Evolutionary conservation across 768 basidiomycete species (phyloP).

Genomic region (Lactarius trivialis): DNA sequence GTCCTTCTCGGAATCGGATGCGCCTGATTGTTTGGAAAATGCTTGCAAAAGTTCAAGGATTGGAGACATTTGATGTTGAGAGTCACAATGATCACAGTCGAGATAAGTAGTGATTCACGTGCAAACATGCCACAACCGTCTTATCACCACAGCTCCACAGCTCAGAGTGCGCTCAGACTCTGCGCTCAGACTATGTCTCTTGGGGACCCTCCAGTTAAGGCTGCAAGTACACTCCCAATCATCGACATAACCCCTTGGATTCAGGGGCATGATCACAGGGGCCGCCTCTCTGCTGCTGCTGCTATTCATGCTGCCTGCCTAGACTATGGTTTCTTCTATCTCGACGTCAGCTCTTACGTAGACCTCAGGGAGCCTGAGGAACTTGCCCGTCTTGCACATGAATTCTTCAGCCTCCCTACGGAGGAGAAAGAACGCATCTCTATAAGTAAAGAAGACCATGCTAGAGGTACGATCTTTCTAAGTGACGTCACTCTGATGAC

Average conservation of each 20-base stretch:
- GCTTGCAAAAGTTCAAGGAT: slow-evolving; percentile 45
- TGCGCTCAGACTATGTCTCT: background rate
- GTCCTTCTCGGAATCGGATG: slow-evolving; percentile 56
- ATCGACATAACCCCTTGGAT: slow-evolving; percentile 69
- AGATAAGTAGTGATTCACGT: slow-evolving; percentile 4
- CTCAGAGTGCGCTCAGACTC: too few species aligned
- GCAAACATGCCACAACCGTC: background rate
- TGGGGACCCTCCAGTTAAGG: background rate
- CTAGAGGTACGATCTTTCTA: slow-evolving; percentile 50
- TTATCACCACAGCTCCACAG: background rate
- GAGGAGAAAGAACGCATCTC: slow-evolving; percentile 57
- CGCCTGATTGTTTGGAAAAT: slow-evolving; percentile 39
- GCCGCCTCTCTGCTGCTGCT: slow-evolving; percentile 39
- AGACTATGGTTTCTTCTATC: slow-evolving; percentile 85
- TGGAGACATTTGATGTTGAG: slow-evolving; percentile 22
- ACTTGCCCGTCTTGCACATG: slow-evolving; percentile 53
- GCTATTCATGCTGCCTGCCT: slow-evolving; percentile 69
- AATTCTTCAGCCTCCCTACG: slow-evolving; percentile 68
- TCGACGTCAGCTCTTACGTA: slow-evolving; percentile 59
- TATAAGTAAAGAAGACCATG: slow-evolving; percentile 60
- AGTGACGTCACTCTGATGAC: background rate
- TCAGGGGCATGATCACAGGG: slow-evolving; percentile 31
- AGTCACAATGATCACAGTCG: slow-evolving; percentile 7
- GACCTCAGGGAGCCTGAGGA: slow-evolving; percentile 55
- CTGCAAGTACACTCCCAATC: slow-evolving; percentile 46